Percentiles rank a stretch among this genome's conserved stretches.
Evolutionary conservation across 1,139 yeast species (phyloP).

Genomic region (Taphrina pruni): DNA sequence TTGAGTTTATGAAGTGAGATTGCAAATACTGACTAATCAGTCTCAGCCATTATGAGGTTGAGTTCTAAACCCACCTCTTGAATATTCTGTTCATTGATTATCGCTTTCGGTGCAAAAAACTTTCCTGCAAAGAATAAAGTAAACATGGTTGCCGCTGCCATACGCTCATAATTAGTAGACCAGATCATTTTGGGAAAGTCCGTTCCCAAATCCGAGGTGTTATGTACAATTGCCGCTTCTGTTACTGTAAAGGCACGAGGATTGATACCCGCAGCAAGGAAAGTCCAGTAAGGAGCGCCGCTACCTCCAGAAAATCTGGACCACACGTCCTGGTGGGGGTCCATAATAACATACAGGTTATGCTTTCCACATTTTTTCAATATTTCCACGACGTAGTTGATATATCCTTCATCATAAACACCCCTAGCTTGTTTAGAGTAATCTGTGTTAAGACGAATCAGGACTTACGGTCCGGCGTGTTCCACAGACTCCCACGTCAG

Average conservation of each 20-base stretch:
- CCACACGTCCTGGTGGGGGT: slow-evolving; percentile 96
- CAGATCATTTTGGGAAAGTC: slow-evolving; percentile 83
- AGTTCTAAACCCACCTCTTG: slow-evolving; percentile 57
- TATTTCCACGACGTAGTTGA: slow-evolving; percentile 70
- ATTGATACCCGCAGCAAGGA: slow-evolving; percentile 90
- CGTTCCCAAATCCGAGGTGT: slow-evolving; percentile 55
- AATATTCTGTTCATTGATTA: slow-evolving; percentile 71
- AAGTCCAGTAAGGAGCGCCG: slow-evolving; percentile 95
- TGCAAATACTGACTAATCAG: slow-evolving; percentile 60
- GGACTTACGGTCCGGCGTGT: slow-evolving; percentile 71
- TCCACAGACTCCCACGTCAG: slow-evolving; percentile 94
- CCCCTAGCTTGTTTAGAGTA: slow-evolving; percentile 52
- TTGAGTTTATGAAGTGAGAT: slow-evolving; percentile 63
- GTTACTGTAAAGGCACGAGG: slow-evolving; percentile 71
- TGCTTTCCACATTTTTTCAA: slow-evolving; percentile 63
- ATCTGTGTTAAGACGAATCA: background rate
- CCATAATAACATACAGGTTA: slow-evolving; percentile 80
- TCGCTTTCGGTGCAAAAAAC: slow-evolving; percentile 71
- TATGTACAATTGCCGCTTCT: slow-evolving; percentile 77
- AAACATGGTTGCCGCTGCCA: slow-evolving; percentile 82
- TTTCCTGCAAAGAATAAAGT: slow-evolving; percentile 83
- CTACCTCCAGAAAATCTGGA: slow-evolving; percentile 89
- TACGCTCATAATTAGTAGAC: slow-evolving; percentile 83
- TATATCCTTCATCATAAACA: slow-evolving; percentile 74
- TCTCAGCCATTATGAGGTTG: too few species aligned